phyloP scores from a whole-genome alignment of 75 land plant species.

The Cryptomeria japonica region DNA sequence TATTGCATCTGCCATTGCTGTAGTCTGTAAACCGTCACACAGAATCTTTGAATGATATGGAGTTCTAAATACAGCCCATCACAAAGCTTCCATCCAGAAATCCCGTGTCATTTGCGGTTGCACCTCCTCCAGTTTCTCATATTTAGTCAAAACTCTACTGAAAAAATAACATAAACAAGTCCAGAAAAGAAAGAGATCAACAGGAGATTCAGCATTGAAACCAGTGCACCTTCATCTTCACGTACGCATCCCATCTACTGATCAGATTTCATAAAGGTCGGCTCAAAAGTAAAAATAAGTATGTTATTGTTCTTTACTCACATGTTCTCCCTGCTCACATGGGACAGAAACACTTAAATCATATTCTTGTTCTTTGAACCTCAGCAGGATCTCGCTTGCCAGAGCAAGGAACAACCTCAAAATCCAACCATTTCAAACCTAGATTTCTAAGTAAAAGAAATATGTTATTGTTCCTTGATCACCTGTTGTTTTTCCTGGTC shows the following conservation, averaged over 20 bases:
- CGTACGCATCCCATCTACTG: constrained; percentile 81
- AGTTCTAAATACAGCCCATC: constrained; percentile 81
- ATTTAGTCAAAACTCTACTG: constrained; percentile 75
- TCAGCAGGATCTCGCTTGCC: constrained; percentile 30
- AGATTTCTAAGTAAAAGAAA: constrained; percentile 53
- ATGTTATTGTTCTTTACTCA: constrained; percentile 34
- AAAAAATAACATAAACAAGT: constrained; percentile 83
- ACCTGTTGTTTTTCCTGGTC: constrained; percentile 42
- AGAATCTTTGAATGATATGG: constrained; percentile 58
- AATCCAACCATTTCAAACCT: constrained; percentile 69
- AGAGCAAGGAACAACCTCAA: constrained; percentile 75
- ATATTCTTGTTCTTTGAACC: constrained; percentile 32
- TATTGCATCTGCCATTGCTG: constrained; percentile 75
- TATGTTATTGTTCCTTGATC: constrained; percentile 34
- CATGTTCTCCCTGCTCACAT: constrained; percentile 38
- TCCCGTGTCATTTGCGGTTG: constrained; percentile 94
- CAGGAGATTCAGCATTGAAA: constrained; percentile 88
- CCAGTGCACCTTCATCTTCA: constrained; percentile 95
- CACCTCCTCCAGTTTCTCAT: constrained; percentile 87
- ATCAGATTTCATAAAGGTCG: constrained; percentile 66
- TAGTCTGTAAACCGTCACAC: constrained; percentile 82
- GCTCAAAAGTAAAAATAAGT: constrained; percentile 66
- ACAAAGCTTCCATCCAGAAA: constrained; percentile 92
- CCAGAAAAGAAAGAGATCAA: constrained; percentile 88
- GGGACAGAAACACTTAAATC: constrained; percentile 26